Conservation (phyloP, 2,329 filamentous ascomycete species). For the Colletotrichum costaricense region DNA sequence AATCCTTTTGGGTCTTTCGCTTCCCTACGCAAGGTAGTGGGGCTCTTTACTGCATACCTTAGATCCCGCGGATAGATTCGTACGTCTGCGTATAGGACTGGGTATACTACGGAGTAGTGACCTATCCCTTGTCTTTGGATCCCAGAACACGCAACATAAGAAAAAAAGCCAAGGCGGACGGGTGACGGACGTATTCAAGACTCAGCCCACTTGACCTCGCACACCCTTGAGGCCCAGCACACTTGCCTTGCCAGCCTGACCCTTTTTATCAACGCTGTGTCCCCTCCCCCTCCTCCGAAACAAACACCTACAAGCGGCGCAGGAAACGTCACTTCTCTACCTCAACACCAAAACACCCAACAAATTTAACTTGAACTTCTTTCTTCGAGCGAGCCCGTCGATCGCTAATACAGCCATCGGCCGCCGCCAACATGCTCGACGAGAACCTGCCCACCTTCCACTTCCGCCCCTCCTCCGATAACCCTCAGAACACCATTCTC, state of each 20-base stretch:
- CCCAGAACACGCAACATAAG: background rate
- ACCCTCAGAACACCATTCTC: constrained; percentile 66
- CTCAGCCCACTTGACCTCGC: constrained; percentile 33
- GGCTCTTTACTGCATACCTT: background rate
- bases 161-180: constrained; percentile 27
- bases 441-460: constrained; percentile 87
- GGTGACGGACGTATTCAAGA: constrained; percentile 17
- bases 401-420: background rate
- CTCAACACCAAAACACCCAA: background rate
- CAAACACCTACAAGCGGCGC: background rate
- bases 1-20: background rate
- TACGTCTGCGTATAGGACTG: background rate
- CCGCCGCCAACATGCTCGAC: constrained; percentile 77
- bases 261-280: background rate
- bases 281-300: background rate
- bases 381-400: background rate
- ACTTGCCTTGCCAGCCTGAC: constrained; percentile 2
- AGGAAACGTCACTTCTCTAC: background rate
- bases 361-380: background rate
- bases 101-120: background rate
- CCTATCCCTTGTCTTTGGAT: constrained; percentile 11
- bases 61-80: constrained; percentile 8
- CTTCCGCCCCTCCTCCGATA: constrained; percentile 63
- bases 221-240: constrained; percentile 12
- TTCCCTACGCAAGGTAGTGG: background rate